phyloP scores from a whole-genome alignment of 1,284 basidiomycete species.

The Athelia sp. region DNA sequence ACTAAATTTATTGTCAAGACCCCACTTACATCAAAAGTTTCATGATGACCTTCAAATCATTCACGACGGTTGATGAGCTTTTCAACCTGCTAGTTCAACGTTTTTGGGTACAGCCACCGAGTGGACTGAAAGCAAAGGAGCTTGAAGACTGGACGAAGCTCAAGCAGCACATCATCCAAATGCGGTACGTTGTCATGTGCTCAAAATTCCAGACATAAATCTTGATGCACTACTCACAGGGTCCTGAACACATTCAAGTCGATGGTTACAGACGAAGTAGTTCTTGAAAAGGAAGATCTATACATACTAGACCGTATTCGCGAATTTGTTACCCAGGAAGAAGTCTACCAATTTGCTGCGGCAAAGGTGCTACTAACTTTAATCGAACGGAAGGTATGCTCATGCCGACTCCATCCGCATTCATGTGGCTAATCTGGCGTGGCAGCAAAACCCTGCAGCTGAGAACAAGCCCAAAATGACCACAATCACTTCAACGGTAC shows the following conservation, averaged over 20 bases:
- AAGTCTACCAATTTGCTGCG: constrained; percentile 38
- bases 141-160: constrained; percentile 60
- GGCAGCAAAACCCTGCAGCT: constrained; percentile 28
- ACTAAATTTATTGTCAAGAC: constrained; percentile 34
- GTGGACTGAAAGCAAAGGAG: constrained; percentile 45
- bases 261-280: constrained; percentile 54
- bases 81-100: constrained; percentile 63
- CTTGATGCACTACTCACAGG: constrained; percentile 21
- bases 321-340: constrained; percentile 45
- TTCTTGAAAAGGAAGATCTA: constrained; percentile 51
- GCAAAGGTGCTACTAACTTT: constrained; percentile 49
- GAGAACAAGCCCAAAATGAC: constrained; percentile 28
- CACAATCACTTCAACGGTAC: constrained; percentile 28
- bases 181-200: constrained; percentile 41
- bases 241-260: constrained; percentile 58
- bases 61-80: constrained; percentile 63
- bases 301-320: constrained; percentile 51
- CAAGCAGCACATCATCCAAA: constrained; percentile 69
- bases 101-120: constrained; percentile 61
- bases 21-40: constrained; percentile 71
- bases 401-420: constrained; percentile 3
- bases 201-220: not conserved
- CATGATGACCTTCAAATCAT: constrained; percentile 79
- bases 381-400: constrained; percentile 50
- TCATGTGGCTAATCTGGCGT: not conserved